Evolutionary conservation across 495 filamentous ascomycete genomes (phyloP).

Genomic region (Podospora fimiseda): DNA sequence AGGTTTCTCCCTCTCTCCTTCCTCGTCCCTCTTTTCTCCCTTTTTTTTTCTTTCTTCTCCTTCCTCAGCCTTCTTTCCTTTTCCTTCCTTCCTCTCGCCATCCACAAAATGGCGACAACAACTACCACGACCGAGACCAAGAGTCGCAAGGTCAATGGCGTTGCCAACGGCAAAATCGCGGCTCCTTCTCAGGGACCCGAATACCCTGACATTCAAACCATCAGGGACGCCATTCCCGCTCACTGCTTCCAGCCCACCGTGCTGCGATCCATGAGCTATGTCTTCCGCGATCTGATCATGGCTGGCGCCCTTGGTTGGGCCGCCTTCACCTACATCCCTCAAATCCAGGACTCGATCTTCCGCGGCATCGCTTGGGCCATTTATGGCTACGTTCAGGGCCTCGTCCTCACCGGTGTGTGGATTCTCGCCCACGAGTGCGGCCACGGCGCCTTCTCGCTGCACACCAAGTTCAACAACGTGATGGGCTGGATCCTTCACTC

Average conservation of each 20-base stretch:
- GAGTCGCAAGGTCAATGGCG: constrained; percentile 14
- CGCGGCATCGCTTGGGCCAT: constrained; percentile 53
- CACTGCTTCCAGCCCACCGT: constrained; percentile 74
- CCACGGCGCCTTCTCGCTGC: constrained; percentile 78
- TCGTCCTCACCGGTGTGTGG: constrained; percentile 77
- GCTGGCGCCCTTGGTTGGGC: constrained; percentile 56
- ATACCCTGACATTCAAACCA: constrained; percentile 67
- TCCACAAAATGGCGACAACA: constrained; percentile 21
- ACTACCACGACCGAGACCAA: constrained; percentile 17
- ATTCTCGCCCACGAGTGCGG: constrained; percentile 84
- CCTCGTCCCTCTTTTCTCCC: background rate
- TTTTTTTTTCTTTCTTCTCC: background rate
- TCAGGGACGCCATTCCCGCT: constrained; percentile 71
- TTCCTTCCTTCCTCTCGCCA: background rate
- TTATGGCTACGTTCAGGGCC: constrained; percentile 70
- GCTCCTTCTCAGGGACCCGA: constrained; percentile 56
- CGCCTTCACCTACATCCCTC: constrained; percentile 55
- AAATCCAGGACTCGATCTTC: constrained; percentile 49
- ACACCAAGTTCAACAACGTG: constrained; percentile 72
- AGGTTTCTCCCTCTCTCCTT: background rate
- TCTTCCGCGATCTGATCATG: constrained; percentile 60
- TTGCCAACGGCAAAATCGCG: constrained; percentile 18
- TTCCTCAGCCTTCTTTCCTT: background rate
- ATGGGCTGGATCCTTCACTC: constrained; percentile 81
- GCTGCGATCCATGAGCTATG: constrained; percentile 54